Conservation (phyloP, 345 rosid genomes). For the Arabidopsis arenosa region DNA sequence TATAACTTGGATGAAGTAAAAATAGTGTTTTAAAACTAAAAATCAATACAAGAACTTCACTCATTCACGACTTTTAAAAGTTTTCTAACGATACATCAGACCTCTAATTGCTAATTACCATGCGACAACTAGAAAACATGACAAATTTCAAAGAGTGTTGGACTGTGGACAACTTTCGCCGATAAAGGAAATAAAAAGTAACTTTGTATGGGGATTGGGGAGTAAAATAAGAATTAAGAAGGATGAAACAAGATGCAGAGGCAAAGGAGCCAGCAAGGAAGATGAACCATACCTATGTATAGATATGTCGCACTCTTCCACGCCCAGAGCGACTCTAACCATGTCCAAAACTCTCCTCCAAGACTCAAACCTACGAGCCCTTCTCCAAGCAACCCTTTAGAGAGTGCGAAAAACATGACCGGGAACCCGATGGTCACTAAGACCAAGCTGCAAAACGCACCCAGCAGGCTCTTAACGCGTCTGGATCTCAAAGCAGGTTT, state of each 20-base stretch:
- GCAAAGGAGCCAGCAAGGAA: slow-evolving; percentile 74
- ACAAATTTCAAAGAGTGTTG: neutral
- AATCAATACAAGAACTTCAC: neutral
- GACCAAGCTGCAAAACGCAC: slow-evolving; percentile 58
- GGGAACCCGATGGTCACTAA: slow-evolving; percentile 65
- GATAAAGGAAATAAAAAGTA: neutral
- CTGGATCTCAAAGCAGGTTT: slow-evolving; percentile 56
- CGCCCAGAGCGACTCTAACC: slow-evolving; percentile 86
- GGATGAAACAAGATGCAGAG: slow-evolving; percentile 64
- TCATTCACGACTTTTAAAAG: neutral
- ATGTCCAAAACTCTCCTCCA: slow-evolving; percentile 78
- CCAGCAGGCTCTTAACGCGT: slow-evolving; percentile 46
- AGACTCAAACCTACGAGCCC: slow-evolving; percentile 52
- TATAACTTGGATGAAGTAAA: neutral
- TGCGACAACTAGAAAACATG: neutral
- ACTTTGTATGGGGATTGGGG: neutral
- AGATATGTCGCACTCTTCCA: slow-evolving; percentile 98
- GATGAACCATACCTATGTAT: slow-evolving; percentile 79
- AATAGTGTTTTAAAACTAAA: neutral
- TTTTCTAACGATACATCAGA: neutral
- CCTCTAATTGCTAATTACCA: slow-evolving; percentile 1
- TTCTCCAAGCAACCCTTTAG: slow-evolving; percentile 50
- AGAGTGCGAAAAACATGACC: slow-evolving; percentile 59
- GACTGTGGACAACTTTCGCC: neutral
- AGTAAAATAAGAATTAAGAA: slow-evolving; percentile 44